Evolutionary conservation across 2,329 filamentous ascomycete genomes (phyloP).

Genomic region (Claviceps africana): DNA sequence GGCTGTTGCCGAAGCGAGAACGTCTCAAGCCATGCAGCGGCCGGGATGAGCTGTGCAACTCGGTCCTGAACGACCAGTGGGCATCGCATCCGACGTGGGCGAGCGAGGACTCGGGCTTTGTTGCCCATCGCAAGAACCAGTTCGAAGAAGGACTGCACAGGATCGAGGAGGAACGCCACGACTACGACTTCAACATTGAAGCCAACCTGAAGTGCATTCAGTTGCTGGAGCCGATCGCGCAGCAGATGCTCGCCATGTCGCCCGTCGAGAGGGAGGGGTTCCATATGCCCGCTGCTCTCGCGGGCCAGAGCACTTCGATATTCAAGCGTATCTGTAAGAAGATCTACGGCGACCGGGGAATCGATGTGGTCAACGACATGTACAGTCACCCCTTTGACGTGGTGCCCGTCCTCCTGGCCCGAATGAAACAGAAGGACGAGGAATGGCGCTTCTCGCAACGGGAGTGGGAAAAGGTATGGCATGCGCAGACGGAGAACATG

Average conservation of each 20-base stretch:
- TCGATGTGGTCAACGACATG: constrained; percentile 75
- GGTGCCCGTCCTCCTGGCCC: constrained; percentile 73
- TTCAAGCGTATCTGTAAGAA: constrained; percentile 97
- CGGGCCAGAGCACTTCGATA: constrained; percentile 88
- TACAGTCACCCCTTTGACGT: constrained; percentile 74
- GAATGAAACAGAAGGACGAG: constrained; percentile 90
- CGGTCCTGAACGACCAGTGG: constrained; percentile 94
- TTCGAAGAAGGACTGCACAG: constrained; percentile 89
- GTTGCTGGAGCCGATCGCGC: constrained; percentile 83
- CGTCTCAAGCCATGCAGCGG: constrained; percentile 85
- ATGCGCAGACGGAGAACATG: constrained; percentile 84
- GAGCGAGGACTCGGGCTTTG: constrained; percentile 93
- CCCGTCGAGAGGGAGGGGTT: constrained; percentile 60
- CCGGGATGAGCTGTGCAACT: constrained; percentile 84
- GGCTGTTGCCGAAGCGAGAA: constrained; percentile 79
- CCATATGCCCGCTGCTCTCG: constrained; percentile 67
- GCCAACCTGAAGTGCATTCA: constrained; percentile 90
- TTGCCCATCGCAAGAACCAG: constrained; percentile 91
- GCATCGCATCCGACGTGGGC: constrained; percentile 98
- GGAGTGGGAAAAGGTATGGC: constrained; percentile 99
- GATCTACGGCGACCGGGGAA: constrained; percentile 81
- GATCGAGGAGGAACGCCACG: constrained; percentile 95
- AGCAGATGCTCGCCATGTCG: constrained; percentile 72
- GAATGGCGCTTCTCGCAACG: constrained; percentile 95
- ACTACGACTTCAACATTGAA: constrained; percentile 98